Evolutionary conservation across 345 rosid species (phyloP), one percentile per base, ranked within the genome.

Genomic region (Eucalyptus sp.): DNA sequence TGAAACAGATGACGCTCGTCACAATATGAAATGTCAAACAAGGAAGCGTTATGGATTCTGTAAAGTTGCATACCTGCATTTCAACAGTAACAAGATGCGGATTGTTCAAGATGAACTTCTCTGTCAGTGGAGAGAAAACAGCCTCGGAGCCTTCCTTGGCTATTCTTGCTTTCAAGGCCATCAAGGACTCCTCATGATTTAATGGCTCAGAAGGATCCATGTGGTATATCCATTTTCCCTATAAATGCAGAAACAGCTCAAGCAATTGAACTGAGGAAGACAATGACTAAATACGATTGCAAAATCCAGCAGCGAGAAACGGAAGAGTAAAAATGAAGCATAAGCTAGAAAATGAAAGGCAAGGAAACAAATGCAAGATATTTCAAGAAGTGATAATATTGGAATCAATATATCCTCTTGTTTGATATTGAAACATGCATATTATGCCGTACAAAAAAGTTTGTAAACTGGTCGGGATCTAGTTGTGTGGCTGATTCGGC

Each of bases 191-290:
- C 92, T 96, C 96, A 89, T 95, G 97, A 89, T 94, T 98, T 86
- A 98, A 91, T 68, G 99, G 99, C 92, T 95, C 98, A 92, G 96
- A 95, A 88, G 99, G 99, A 94, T 97, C 95, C 98, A 95, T 92
- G 91, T 97, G 98, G 92, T 98, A 98, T 93, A 98, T 98, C 99
- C 99, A 96, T 92, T 96, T 98, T 50, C 97, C 95, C 99, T 96
- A 89, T 90, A 88, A 37, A 37, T 37, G 3, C 14, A 8, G 81
- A 18, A 9, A 71, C 81, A 10, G 46, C 27, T 37, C 81, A 71
- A 37, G 25, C 20, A 66, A 89, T 33, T 27, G 27, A 86, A 62
- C 49, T 0, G 41, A 37, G 46, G 81, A 71, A 71, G 25, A 37
- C 46, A 33, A 37, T 71, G 46, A 18, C 46, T 31, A 58, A 86